These are phyloP conservation scores for Salvia sclarea DNA, from an alignment of 305 asterid species.

Conservation along the genomic window DNA sequence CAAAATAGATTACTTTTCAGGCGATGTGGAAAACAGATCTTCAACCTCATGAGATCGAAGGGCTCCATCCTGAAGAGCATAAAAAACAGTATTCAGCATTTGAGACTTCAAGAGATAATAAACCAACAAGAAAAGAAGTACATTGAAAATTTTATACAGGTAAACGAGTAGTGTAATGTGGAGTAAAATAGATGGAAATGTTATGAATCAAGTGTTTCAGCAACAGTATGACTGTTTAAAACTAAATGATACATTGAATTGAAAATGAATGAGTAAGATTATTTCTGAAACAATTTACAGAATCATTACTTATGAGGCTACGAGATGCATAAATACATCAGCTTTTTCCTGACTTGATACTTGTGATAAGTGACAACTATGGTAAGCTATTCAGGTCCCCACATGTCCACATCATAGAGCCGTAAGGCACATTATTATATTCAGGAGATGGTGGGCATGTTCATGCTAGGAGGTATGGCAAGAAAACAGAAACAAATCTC, in stretches of 20 bases:
- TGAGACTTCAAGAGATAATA: slow-evolving; percentile 24
- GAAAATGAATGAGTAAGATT: slow-evolving; percentile 1
- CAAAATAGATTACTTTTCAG: slow-evolving; percentile 74
- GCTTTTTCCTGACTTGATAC: not conserved
- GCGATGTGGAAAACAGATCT: slow-evolving; percentile 92
- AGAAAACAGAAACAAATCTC: not conserved
- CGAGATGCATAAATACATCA: not conserved
- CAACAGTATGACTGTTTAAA: not conserved
- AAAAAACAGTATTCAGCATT: slow-evolving; percentile 32
- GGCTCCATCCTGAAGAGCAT: slow-evolving; percentile 78
- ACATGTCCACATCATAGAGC: not conserved
- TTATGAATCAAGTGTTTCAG: slow-evolving; percentile 12
- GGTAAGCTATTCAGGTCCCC: not conserved
- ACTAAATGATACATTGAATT: not conserved
- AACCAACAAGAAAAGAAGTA: slow-evolving; percentile 19
- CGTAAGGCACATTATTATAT: not conserved
- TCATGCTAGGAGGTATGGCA: not conserved
- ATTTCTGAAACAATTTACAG: not conserved
- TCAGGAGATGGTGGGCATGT: not conserved
- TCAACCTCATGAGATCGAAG: slow-evolving; percentile 84
- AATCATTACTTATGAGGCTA: not conserved
- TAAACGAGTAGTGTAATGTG: not conserved
- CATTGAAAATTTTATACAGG: slow-evolving; percentile 12
- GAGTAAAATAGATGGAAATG: slow-evolving; percentile 20
- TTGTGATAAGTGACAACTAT: slow-evolving; percentile 17